Percentiles rank a stretch among this genome's conserved stretches.
These are phyloP conservation scores for Penicillium ucsense DNA, from an alignment of 495 filamentous ascomycete genomes.

Conservation along the genomic window DNA sequence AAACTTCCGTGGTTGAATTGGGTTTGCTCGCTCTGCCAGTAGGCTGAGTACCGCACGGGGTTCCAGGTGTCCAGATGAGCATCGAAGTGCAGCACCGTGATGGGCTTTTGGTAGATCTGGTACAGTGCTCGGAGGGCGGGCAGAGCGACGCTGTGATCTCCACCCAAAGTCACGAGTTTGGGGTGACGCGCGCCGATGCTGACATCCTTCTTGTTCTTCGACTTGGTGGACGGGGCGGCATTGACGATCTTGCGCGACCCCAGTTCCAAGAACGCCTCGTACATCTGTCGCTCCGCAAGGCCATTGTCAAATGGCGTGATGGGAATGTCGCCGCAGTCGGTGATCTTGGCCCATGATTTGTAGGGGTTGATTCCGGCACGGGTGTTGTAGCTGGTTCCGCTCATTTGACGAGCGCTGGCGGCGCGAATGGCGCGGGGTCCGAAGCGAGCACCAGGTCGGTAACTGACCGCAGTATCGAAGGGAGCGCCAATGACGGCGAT, in stretches of 20 bases:
- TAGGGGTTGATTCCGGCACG: slow-evolving; percentile 72
- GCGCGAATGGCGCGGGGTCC: slow-evolving; percentile 75
- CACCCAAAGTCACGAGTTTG: slow-evolving; percentile 69
- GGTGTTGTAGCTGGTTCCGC: slow-evolving; percentile 67
- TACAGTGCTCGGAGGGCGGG: slow-evolving; percentile 65
- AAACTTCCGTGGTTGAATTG: slow-evolving; percentile 78
- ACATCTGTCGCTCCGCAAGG: slow-evolving; percentile 68
- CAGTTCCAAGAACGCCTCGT: slow-evolving; percentile 58
- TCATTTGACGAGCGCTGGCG: slow-evolving; percentile 62
- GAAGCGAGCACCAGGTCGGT: slow-evolving; percentile 73
- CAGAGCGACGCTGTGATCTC: slow-evolving; percentile 72
- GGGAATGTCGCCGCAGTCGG: slow-evolving; percentile 82
- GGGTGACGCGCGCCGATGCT: slow-evolving; percentile 41
- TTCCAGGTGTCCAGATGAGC: slow-evolving; percentile 80
- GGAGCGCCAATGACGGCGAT: slow-evolving; percentile 75
- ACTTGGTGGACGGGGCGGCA: slow-evolving; percentile 11
- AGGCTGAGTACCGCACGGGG: slow-evolving; percentile 64
- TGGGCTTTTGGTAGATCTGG: slow-evolving; percentile 56
- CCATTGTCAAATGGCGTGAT: slow-evolving; percentile 70
- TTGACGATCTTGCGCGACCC: slow-evolving; percentile 40
- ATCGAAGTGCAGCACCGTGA: slow-evolving; percentile 80
- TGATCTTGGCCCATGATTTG: slow-evolving; percentile 57
- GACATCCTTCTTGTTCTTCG: slow-evolving; percentile 4
- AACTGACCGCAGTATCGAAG: slow-evolving; percentile 75
- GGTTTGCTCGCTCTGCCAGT: slow-evolving; percentile 59